Base-by-base conservation (phyloP, 352 stramenopile species). In the Phytophthora foliorum region DNA sequence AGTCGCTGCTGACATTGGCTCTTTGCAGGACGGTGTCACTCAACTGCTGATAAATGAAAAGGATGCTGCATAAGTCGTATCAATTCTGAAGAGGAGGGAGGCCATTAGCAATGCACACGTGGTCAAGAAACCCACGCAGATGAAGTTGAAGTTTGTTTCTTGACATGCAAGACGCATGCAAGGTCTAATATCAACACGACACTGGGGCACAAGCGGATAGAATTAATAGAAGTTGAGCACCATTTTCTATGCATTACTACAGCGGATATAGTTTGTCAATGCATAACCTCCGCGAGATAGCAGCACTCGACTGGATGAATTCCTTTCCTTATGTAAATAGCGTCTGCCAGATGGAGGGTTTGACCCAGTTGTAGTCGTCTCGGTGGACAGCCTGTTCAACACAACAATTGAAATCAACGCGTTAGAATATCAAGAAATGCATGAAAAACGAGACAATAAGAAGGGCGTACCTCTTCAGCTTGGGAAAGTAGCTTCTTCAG, bases 321-420 rank as follows among this genome's bases (percentile, higher is more conserved):
- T 36, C 42, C 19, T 45, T 32, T 52, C 25, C 46, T 80, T 72
- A 94, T 54, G 81, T 90, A 69, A 95, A 97, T 25, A 95, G 66
- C 52, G 88, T 91, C 57, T 93, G 87, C 88, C 88, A 98, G 50
- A 98, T 88, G 19, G 83, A 93, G 7, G 94, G 93, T 65, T 94
- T 93, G 59, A 98, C 90, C 92, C 91, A 98, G 79, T 98, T 98
- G 85, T 98, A 98, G 38, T 95, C 91, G 66, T 95, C 92, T 64
- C 80, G 87, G 36, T 90, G 78, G 25, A 98, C 89, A 58, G 78
- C 82, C 76, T 92, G 51, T 63, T 27, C 32, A 19, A 52, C 24
- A 75, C 10, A 67, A 46, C 5, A 42, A 19, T 22, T 27, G 8
- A 25, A 60, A 59, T 21, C 29, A 62, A 31, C 17, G n/a, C 27